Evolutionary conservation across 805 yeast species (phyloP).

Genomic region (Debaryomyces castellii): DNA sequence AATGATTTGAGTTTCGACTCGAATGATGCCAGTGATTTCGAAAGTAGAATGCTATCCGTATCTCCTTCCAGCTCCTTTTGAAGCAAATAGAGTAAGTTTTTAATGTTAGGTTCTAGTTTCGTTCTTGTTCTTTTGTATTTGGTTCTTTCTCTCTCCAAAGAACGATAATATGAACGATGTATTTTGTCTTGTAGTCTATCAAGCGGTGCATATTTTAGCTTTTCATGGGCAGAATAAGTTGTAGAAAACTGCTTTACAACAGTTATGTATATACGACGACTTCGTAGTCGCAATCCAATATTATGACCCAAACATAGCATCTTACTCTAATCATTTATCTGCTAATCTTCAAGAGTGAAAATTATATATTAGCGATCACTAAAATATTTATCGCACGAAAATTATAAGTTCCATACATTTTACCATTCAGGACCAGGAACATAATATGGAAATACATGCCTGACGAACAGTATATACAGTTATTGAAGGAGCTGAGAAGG

Average conservation of each 20-base stretch:
- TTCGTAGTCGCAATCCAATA: not conserved
- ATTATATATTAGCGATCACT: not conserved
- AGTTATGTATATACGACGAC: not conserved
- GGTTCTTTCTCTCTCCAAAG: slow-evolving; percentile 10
- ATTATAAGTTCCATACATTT: not conserved
- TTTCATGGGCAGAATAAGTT: not conserved
- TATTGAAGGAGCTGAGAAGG: slow-evolving; percentile 7
- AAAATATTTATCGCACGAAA: slow-evolving; percentile 1
- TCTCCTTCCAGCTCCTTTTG: slow-evolving; percentile 9
- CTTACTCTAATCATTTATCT: not conserved
- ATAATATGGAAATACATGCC: slow-evolving; percentile 8
- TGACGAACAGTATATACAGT: slow-evolving; percentile 11
- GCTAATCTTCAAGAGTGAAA: not conserved
- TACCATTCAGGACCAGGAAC: not conserved
- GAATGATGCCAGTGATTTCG: slow-evolving; percentile 1
- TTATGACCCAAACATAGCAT: not conserved
- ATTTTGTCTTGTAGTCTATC: slow-evolving; percentile 15
- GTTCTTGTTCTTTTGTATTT: slow-evolving; percentile 9
- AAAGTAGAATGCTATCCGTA: not conserved
- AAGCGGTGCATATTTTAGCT: not conserved
- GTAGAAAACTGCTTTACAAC: not conserved
- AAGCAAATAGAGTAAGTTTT: slow-evolving; percentile 9
- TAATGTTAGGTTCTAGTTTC: slow-evolving; percentile 9
- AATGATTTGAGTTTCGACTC: slow-evolving; percentile 5
- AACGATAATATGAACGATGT: slow-evolving; percentile 16